Conservation (phyloP, 768 basidiomycete genomes). For the Suillus alpinus region DNA sequence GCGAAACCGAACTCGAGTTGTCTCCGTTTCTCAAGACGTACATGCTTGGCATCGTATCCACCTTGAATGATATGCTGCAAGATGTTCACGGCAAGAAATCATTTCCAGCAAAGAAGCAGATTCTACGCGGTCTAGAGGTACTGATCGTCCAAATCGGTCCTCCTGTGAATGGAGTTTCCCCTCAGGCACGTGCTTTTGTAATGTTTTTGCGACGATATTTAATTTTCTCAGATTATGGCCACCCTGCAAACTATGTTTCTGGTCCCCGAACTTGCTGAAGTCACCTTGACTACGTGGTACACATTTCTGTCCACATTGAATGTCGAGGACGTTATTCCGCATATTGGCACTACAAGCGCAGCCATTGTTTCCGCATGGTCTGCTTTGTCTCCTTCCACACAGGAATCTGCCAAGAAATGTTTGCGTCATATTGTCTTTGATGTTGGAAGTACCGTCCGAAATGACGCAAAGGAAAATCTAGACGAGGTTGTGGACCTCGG, state of each 20-base stretch:
- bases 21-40: slow-evolving; percentile 66
- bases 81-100: slow-evolving; percentile 82
- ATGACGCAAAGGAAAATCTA: slow-evolving; percentile 52
- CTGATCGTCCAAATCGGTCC: slow-evolving; percentile 71
- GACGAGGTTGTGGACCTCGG: slow-evolving; percentile 81
- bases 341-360: slow-evolving; percentile 85
- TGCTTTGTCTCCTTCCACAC: slow-evolving; percentile 50
- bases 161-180: slow-evolving; percentile 71
- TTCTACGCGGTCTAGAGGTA: slow-evolving; percentile 74
- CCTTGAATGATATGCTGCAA: slow-evolving; percentile 83
- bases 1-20: slow-evolving; percentile 37
- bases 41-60: slow-evolving; percentile 81
- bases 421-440: slow-evolving; percentile 71
- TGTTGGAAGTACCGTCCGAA: slow-evolving; percentile 33
- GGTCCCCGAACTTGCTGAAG: slow-evolving; percentile 71
- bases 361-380: slow-evolving; percentile 79
- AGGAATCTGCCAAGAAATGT: slow-evolving; percentile 51
- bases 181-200: slow-evolving; percentile 61
- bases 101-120: slow-evolving; percentile 64
- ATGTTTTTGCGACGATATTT: slow-evolving; percentile 1
- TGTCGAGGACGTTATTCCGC: slow-evolving; percentile 71
- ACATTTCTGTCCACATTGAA: slow-evolving; percentile 69
- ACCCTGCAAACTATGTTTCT: slow-evolving; percentile 88
- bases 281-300: slow-evolving; percentile 78
- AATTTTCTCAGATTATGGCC: slow-evolving; percentile 77